Conservation (phyloP, 208 protist species). For the Porcisia hertigi region DNA sequence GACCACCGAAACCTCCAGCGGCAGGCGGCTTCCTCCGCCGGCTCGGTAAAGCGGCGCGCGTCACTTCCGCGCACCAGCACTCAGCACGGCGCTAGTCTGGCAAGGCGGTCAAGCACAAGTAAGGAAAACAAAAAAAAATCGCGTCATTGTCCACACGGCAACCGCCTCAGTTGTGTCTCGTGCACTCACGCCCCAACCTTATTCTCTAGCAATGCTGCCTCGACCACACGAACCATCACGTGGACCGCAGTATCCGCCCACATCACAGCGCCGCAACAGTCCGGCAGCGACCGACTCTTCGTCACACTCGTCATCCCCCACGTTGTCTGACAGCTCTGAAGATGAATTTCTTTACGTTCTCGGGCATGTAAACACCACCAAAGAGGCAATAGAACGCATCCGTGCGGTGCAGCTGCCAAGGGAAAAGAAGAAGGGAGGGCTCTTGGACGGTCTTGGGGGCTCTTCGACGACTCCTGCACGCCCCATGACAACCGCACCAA, state of each 20-base stretch:
- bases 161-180: slow-evolving; percentile 8
- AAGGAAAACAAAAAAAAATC: neutral
- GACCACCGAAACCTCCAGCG: neutral
- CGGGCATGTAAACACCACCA: slow-evolving; percentile 33
- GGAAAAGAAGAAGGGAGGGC: neutral
- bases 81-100: neutral
- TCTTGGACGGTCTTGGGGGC: slow-evolving; percentile 4
- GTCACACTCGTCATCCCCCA: slow-evolving; percentile 6
- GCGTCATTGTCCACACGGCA: neutral
- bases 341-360: slow-evolving; percentile 43
- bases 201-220: neutral
- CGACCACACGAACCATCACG: slow-evolving; percentile 7
- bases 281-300: neutral
- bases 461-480: slow-evolving; percentile 15
- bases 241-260: neutral
- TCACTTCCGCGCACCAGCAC: neutral
- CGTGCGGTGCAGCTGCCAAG: slow-evolving; percentile 30
- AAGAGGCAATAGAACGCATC: slow-evolving; percentile 43
- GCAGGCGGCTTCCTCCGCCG: neutral
- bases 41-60: neutral
- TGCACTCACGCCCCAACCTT: neutral
- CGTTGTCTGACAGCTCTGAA: slow-evolving; percentile 21
- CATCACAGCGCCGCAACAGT: neutral
- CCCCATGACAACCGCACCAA: neutral
- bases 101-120: neutral